These are phyloP conservation scores for Termitomyces sp. DNA, from an alignment of 768 basidiomycete genomes.

Conservation along the genomic window DNA sequence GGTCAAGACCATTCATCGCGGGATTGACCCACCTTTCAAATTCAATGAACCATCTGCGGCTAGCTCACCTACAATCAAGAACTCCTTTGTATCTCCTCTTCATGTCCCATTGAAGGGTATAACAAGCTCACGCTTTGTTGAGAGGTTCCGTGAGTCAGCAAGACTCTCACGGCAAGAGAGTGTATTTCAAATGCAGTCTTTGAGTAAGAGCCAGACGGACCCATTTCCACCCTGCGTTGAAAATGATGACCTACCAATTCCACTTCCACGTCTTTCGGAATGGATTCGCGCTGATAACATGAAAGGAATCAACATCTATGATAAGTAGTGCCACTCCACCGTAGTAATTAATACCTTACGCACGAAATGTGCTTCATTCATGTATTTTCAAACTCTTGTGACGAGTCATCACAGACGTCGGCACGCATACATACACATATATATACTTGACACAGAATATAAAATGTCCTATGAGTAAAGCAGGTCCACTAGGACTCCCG, in stretches of 20 bases:
- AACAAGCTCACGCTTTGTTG: conserved; percentile 35
- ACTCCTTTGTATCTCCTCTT: conserved; percentile 24
- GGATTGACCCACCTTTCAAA: conserved; percentile 52
- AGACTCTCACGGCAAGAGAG: conserved; percentile 25
- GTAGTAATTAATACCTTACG: conserved; percentile 2
- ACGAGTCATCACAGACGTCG: background rate
- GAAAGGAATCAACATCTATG: conserved; percentile 20
- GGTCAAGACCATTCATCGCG: conserved; percentile 49
- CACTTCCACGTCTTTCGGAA: conserved; percentile 42
- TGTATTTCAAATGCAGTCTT: conserved; percentile 17
- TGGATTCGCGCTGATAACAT: conserved; percentile 46
- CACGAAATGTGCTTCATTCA: background rate
- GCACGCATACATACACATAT: background rate
- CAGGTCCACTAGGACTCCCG: too few relatives aligned
- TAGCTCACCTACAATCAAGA: conserved; percentile 16
- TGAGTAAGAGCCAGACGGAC: conserved; percentile 13
- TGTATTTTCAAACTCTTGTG: background rate
- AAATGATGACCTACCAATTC: conserved; percentile 53
- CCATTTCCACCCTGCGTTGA: conserved; percentile 36
- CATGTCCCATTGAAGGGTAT: conserved; percentile 22
- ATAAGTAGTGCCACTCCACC: conserved; percentile 11
- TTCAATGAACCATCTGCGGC: conserved; percentile 12
- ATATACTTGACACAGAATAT: background rate
- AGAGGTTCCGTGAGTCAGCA: conserved; percentile 32
- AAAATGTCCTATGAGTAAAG: background rate